Percentiles rank a stretch among this genome's conserved stretches.
phyloP scores from a whole-genome alignment of 345 rosid species.

The Carallia pectinifolia region DNA sequence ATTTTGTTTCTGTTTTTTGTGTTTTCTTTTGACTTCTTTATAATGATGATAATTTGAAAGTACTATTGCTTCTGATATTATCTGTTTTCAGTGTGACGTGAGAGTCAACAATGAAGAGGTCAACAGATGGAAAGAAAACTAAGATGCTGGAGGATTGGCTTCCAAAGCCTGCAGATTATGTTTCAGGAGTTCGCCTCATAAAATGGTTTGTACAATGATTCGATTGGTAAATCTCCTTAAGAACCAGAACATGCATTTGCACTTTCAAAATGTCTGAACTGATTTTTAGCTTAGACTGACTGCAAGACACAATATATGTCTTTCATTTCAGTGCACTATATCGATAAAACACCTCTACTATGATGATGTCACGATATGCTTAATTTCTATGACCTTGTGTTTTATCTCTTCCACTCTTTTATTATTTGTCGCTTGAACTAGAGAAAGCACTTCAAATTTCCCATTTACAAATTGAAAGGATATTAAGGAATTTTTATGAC shows the following conservation, averaged over 20 bases:
- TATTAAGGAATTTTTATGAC: slow-evolving; percentile 6
- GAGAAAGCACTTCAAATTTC: slow-evolving; percentile 1
- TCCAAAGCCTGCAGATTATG: background rate
- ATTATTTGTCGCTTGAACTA: background rate
- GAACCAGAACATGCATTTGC: background rate
- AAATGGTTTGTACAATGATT: slow-evolving; percentile 87
- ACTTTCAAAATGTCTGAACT: background rate
- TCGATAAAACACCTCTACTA: slow-evolving; percentile 90
- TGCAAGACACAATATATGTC: slow-evolving; percentile 7
- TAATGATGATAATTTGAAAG: too few relatives aligned
- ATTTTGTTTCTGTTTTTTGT: too few relatives aligned
- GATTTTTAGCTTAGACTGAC: slow-evolving; percentile 1
- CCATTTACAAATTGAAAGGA: background rate
- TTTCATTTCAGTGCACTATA: slow-evolving; percentile 71
- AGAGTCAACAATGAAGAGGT: too few relatives aligned
- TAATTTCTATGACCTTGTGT: slow-evolving; percentile 2
- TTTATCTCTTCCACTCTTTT: background rate
- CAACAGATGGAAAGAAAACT: too few relatives aligned
- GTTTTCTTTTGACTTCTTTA: too few relatives aligned
- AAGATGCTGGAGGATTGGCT: too few relatives aligned
- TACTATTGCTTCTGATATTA: too few relatives aligned
- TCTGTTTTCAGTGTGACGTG: too few relatives aligned
- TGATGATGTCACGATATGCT: slow-evolving; percentile 88
- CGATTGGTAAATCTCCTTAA: slow-evolving; percentile 48
- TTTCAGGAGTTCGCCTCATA: slow-evolving; percentile 85